Evolutionary conservation across 148 eudicot genomes (phyloP).

Genomic region (Spergularia marina): DNA sequence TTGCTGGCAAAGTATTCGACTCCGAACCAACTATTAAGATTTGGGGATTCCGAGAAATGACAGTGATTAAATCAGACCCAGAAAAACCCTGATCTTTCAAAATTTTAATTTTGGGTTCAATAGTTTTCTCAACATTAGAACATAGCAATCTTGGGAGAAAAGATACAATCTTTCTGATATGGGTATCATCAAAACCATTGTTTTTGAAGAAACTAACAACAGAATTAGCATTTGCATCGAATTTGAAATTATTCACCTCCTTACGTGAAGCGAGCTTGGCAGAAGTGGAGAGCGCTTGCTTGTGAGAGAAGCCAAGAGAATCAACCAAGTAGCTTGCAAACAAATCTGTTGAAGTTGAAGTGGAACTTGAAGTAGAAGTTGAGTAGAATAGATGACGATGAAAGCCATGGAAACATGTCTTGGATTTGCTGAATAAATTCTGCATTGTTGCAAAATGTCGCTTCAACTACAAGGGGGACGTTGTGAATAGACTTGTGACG

Average conservation of each 20-base stretch:
- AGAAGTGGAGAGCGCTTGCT: constrained; percentile 26
- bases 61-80: constrained; percentile 18
- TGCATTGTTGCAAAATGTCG: too few species aligned
- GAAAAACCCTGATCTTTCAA: constrained; percentile 32
- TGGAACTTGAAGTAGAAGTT: background rate
- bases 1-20: constrained; percentile 17
- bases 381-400: background rate
- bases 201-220: constrained; percentile 23
- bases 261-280: background rate
- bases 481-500: too few species aligned
- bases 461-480: too few species aligned
- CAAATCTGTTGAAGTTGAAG: background rate
- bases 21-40: background rate
- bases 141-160: constrained; percentile 18
- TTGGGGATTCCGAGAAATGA: constrained; percentile 6
- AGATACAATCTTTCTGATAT: constrained; percentile 23
- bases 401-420: background rate
- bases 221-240: constrained; percentile 21
- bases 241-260: constrained; percentile 21
- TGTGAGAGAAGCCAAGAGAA: constrained; percentile 23
- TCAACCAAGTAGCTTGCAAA: constrained; percentile 24
- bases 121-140: constrained; percentile 28
- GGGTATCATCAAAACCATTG: constrained; percentile 21
- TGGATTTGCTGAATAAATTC: too few species aligned
- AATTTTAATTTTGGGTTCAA: constrained; percentile 35